Percentiles rank a stretch among this genome's conserved stretches.
phyloP scores from a whole-genome alignment of 495 filamentous ascomycete species.

The Trichoderma erinaceum region DNA sequence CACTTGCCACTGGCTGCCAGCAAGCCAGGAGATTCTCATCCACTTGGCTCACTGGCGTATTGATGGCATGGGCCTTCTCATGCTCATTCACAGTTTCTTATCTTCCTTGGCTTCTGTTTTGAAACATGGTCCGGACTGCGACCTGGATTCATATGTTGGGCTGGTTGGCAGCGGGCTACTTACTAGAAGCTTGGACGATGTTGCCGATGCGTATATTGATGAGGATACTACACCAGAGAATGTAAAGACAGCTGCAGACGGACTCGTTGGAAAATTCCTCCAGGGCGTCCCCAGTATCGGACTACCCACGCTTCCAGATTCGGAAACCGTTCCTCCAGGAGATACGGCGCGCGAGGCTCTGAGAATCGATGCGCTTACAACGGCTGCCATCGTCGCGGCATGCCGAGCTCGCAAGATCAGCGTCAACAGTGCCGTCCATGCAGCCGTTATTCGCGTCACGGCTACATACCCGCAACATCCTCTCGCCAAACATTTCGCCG shows the following conservation, averaged over 20 bases:
- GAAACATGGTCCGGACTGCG: background rate
- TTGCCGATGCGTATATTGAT: background rate
- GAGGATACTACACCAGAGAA: background rate
- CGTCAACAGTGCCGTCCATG: conserved; percentile 22
- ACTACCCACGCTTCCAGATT: background rate
- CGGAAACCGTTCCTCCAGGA: background rate
- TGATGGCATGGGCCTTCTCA: conserved; percentile 24
- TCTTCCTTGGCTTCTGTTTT: conserved; percentile 7
- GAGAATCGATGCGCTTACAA: background rate
- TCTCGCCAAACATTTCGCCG: conserved; percentile 14
- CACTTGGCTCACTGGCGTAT: conserved; percentile 25
- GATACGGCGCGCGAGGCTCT: background rate
- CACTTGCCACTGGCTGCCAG: background rate
- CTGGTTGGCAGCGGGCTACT: background rate
- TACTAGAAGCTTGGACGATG: background rate
- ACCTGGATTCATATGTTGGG: background rate
- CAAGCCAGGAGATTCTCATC: conserved; percentile 18
- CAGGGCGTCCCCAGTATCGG: background rate
- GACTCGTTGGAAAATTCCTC: background rate
- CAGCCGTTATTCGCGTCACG: conserved; percentile 22
- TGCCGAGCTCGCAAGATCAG: conserved; percentile 6
- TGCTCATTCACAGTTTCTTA: conserved; percentile 23
- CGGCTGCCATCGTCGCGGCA: background rate
- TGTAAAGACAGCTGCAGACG: background rate
- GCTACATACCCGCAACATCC: conserved; percentile 18